Percentiles rank a stretch among this genome's conserved stretches.
These are phyloP conservation scores for Linum usitatissimum DNA, from an alignment of 345 rosid genomes.

Conservation along the genomic window DNA sequence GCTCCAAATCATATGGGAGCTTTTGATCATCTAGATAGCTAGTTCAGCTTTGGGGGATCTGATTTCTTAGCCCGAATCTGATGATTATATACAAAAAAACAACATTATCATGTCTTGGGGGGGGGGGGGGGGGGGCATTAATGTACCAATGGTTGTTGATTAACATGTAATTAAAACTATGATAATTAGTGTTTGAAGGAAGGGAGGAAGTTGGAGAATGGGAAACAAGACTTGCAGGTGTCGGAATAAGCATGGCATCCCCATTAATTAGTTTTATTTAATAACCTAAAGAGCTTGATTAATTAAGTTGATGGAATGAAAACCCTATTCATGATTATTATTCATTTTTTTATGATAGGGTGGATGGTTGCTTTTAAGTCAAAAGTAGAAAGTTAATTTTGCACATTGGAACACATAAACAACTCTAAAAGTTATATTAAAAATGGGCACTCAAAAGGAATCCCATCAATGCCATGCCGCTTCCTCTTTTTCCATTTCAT, in stretches of 20 bases:
- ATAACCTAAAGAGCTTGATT: not conserved
- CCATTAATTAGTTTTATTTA: conserved; percentile 21
- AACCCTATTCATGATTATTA: no score
- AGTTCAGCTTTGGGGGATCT: conserved; percentile 18
- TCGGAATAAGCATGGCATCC: conserved; percentile 45
- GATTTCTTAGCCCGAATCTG: conserved; percentile 17
- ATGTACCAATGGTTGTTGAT: conserved; percentile 9
- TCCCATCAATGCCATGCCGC: conserved; percentile 34
- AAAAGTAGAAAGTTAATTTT: conserved; percentile 7
- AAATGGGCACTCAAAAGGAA: conserved; percentile 26
- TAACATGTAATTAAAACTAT: conserved; percentile 13
- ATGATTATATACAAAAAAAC: not conserved
- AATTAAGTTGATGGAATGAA: no score
- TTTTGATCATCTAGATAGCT: not conserved
- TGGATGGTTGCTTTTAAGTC: not conserved
- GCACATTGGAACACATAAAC: conserved; percentile 24
- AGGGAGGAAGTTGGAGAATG: conserved; percentile 31
- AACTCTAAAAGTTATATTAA: conserved; percentile 11
- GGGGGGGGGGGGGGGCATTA: no score
- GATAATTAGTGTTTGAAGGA: not conserved
- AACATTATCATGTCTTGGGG: conserved; percentile 12
- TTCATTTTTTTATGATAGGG: no score
- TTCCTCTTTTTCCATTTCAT: conserved; percentile 10
- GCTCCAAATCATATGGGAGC: conserved; percentile 5
- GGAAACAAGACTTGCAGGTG: conserved; percentile 39